phyloP scores from a whole-genome alignment of 768 basidiomycete genomes.

The Lyophyllum semitale region DNA sequence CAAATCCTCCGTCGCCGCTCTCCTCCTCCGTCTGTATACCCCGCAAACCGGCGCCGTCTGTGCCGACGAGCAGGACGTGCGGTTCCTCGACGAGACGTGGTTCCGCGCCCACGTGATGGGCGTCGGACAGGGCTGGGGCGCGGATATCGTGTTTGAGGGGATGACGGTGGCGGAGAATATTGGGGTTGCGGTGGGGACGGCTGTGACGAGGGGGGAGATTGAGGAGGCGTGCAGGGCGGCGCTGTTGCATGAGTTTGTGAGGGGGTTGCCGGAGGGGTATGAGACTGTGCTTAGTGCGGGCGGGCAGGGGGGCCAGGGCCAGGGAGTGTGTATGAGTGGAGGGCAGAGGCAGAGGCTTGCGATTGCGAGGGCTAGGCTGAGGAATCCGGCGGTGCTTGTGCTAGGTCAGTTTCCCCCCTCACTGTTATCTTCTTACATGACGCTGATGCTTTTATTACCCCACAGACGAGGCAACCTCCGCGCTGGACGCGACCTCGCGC shows the following conservation, averaged over 20 bases:
- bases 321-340: constrained; percentile 74
- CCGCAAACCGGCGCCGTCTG: constrained; percentile 65
- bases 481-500: constrained; percentile 85
- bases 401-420: constrained; percentile 63
- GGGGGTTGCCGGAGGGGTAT: constrained; percentile 84
- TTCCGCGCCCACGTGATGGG: constrained; percentile 69
- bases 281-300: constrained; percentile 77
- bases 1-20: constrained; percentile 86
- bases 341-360: constrained; percentile 92
- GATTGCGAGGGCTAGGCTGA: constrained; percentile 81
- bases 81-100: constrained; percentile 73
- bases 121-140: constrained; percentile 66
- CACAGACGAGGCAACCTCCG: constrained; percentile 79
- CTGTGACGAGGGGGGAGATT: constrained; percentile 69
- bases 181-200: constrained; percentile 67
- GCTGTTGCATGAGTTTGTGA: constrained; percentile 85
- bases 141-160: constrained; percentile 75
- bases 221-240: constrained; percentile 82
- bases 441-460: constrained; percentile 30
- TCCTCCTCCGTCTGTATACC: constrained; percentile 80
- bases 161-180: constrained; percentile 85
- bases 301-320: constrained; percentile 27
- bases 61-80: constrained; percentile 82
- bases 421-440: background rate
- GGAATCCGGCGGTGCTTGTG: constrained; percentile 87